Evolutionary conservation across 495 filamentous ascomycete species (phyloP).

Genomic region (Neurospora discreta): DNA sequence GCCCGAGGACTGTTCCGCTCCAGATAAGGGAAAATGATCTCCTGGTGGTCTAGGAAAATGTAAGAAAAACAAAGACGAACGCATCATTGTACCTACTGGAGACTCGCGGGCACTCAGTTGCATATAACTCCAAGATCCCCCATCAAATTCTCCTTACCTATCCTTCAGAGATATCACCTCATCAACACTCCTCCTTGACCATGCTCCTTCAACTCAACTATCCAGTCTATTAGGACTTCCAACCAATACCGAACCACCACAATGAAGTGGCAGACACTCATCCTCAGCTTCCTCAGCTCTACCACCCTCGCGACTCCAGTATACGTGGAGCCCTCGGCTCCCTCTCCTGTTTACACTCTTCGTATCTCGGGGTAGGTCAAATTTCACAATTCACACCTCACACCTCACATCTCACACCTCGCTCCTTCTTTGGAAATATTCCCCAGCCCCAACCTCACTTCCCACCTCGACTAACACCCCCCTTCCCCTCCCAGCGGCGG

Average conservation of each 20-base stretch:
- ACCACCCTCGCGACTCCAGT: slow-evolving; percentile 12
- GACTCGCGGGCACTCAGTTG: neutral
- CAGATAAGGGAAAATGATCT: no score
- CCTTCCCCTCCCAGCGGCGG: neutral
- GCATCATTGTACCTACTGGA: neutral
- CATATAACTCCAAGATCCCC: neutral
- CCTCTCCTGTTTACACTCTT: slow-evolving; percentile 9
- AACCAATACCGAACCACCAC: neutral
- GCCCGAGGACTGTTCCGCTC: no score
- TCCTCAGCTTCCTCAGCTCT: slow-evolving; percentile 3
- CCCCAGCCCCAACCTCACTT: neutral
- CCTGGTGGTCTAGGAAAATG: no score
- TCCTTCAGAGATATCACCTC: neutral
- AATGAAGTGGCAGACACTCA: slow-evolving; percentile 12
- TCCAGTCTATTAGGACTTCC: neutral
- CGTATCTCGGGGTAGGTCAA: slow-evolving; percentile 12
- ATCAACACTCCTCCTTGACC: neutral
- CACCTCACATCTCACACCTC: neutral
- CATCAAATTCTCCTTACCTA: neutral
- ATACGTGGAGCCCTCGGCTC: slow-evolving; percentile 2
- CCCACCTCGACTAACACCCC: neutral
- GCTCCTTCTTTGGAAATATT: no score
- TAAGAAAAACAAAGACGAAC: neutral
- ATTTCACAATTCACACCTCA: neutral
- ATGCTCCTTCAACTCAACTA: neutral